These are phyloP conservation scores for Phragmites australis DNA, from an alignment of 176 grass and related monocot genomes.

Conservation along the genomic window DNA sequence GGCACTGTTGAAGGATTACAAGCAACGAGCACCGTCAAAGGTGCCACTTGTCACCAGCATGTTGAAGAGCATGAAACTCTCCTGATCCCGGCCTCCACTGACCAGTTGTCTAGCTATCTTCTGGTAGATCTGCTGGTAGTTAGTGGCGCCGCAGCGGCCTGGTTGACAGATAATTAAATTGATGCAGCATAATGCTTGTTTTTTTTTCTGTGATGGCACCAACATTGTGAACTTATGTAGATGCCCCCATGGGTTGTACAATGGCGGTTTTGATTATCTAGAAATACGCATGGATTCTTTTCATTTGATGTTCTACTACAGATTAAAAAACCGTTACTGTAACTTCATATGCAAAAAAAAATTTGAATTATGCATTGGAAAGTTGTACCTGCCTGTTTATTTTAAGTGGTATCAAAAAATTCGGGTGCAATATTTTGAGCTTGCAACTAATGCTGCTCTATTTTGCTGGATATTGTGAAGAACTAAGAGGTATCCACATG, in stretches of 20 bases:
- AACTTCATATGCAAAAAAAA: conserved; percentile 13
- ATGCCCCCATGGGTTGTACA: conserved; percentile 33
- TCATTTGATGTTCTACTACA: conserved; percentile 12
- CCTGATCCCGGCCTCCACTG: conserved; percentile 19
- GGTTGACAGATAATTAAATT: conserved; percentile 28
- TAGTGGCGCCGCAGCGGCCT: not conserved
- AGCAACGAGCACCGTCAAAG: conserved; percentile 60
- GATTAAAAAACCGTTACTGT: conserved; percentile 16
- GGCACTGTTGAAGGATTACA: conserved; percentile 77
- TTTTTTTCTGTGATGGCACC: conserved; percentile 28
- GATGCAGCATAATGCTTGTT: conserved; percentile 31
- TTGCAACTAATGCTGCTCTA: not conserved
- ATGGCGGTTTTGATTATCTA: conserved; percentile 25
- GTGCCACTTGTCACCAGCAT: conserved; percentile 62
- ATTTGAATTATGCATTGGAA: not conserved
- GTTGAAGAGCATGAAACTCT: conserved; percentile 88
- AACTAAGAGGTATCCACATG: not conserved
- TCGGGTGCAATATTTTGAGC: not conserved
- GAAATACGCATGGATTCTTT: conserved; percentile 15
- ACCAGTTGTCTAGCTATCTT: conserved; percentile 24
- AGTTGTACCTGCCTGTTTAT: not conserved
- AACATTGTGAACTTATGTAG: conserved; percentile 9
- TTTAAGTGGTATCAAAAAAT: not conserved
- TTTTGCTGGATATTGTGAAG: not conserved
- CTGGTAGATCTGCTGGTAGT: conserved; percentile 10